phyloP scores from a whole-genome alignment of 75 land plant genomes.

The Pinus taeda region DNA sequence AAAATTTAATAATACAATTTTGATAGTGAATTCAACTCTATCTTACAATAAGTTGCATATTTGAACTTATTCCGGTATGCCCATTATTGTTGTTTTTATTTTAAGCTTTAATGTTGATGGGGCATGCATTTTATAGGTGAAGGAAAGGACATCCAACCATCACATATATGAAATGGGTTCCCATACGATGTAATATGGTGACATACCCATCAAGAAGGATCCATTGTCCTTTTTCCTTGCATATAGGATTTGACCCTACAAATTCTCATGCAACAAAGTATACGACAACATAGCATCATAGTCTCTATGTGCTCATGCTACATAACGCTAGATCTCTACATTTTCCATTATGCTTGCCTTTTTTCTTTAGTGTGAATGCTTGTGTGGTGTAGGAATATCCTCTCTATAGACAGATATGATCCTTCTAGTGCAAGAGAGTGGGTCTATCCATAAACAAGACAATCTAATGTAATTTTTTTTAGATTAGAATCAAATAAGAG shows the following conservation, averaged over 20 bases:
- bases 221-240: slow-evolving; percentile 46
- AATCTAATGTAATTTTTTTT: no score
- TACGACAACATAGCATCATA: no score
- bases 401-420: no score
- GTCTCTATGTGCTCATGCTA: no score
- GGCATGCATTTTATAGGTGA: slow-evolving; percentile 49
- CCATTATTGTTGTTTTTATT: neutral
- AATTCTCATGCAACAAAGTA: slow-evolving; percentile 74
- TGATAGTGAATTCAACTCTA: neutral
- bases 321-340: no score
- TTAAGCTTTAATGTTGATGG: neutral
- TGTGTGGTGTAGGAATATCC: no score
- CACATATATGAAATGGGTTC: slow-evolving; percentile 59
- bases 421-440: no score
- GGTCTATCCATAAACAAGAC: no score
- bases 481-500: no score
- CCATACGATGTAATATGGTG: slow-evolving; percentile 90
- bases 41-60: neutral
- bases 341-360: no score
- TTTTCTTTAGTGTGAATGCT: no score
- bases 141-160: slow-evolving; percentile 53
- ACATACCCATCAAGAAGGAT: slow-evolving; percentile 36
- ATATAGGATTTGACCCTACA: slow-evolving; percentile 75
- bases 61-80: no score
- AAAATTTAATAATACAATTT: neutral